Base-by-base conservation (phyloP, 2,329 filamentous ascomycete species). In the Stromatinia cepivora region DNA sequence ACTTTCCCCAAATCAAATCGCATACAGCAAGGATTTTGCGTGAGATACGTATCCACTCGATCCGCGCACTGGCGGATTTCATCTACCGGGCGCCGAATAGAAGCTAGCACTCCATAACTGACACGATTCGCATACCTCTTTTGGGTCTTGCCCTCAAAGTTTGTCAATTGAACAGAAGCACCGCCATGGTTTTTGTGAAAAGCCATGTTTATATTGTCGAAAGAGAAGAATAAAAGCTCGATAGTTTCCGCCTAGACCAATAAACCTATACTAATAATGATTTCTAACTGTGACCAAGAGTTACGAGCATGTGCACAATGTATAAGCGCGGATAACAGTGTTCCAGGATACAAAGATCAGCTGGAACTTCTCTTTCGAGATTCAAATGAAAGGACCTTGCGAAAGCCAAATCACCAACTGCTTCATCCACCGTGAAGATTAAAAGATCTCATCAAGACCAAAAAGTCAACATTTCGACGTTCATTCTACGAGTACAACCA, bases 331-430 rank as follows among this genome's bases (percentile, higher is more conserved):
- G 79, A 82, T 62, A 82, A 84, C 71, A 72, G 78, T 77, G 86
- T 84, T 69, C 82, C 84, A 25, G 85, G 85, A 67, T 86, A 87
- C 72, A 80, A 85, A 52, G 86, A 87, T 73, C 79, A 85, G 57
- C 81, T 85, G 59, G 82, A 85, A 72, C 81, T 86, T 70, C 85
- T 85, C 82, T 86, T 87, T 73, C 82, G 84, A 56, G 84, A 87
- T 75, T 84, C 86, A 76, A 87, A 84, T 74, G 82, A 81, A 34
- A 84, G 84, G 75, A 84, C 86, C 68, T 83, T 85, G 70, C 81
- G 82, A 86, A 85, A 77, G 84, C 82, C 17, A 39, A 52, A 52
- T 52, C n/a, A 2, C 1, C 17, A 28, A 34, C 20, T n/a, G 20
- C 11, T 28, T 10, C 17, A 45, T 39, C 54, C 17, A 25, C n/a